A percentile compares a stretch with the other conserved stretches of the same genome.
Evolutionary conservation across 2,329 filamentous ascomycete species (phyloP).

Genomic region (Pseudogymnoascus sp.): DNA sequence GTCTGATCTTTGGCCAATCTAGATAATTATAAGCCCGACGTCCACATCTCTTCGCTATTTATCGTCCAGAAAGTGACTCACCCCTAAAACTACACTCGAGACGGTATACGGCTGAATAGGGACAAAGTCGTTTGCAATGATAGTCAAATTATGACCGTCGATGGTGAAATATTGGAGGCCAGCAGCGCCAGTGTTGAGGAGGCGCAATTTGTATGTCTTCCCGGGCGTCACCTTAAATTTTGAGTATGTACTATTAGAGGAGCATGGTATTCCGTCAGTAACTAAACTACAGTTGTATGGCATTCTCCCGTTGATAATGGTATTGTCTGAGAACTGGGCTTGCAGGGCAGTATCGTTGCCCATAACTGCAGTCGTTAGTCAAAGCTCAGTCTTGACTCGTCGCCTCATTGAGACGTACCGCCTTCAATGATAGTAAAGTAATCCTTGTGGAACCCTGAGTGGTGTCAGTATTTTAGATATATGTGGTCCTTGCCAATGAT

Average conservation of each 20-base stretch:
- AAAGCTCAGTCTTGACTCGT: slow-evolving; percentile 31
- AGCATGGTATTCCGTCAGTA: neutral
- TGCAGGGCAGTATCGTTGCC: slow-evolving; percentile 18
- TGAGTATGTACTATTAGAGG: neutral
- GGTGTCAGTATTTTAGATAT: neutral
- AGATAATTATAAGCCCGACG: slow-evolving; percentile 50
- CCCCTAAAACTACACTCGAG: slow-evolving; percentile 24
- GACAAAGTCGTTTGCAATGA: slow-evolving; percentile 57
- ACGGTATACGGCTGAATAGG: slow-evolving; percentile 42
- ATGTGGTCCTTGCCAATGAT: neutral
- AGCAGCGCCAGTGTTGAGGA: slow-evolving; percentile 40
- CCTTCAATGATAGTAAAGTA: slow-evolving; percentile 40
- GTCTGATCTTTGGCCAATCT: slow-evolving; percentile 43
- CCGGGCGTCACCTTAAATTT: slow-evolving; percentile 30
- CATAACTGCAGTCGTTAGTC: slow-evolving; percentile 22
- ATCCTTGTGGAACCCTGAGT: slow-evolving; percentile 26
- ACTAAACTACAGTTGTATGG: slow-evolving; percentile 18
- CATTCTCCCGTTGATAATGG: slow-evolving; percentile 29
- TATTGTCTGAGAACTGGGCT: slow-evolving; percentile 5
- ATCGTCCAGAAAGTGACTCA: neutral
- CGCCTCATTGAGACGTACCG: slow-evolving; percentile 31
- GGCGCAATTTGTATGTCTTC: slow-evolving; percentile 38
- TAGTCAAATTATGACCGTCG: slow-evolving; percentile 48
- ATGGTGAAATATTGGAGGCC: slow-evolving; percentile 38
- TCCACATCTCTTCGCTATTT: slow-evolving; percentile 31